These are phyloP conservation scores for Heritiera littoralis DNA, from an alignment of 345 rosid genomes.

Conservation along the genomic window DNA sequence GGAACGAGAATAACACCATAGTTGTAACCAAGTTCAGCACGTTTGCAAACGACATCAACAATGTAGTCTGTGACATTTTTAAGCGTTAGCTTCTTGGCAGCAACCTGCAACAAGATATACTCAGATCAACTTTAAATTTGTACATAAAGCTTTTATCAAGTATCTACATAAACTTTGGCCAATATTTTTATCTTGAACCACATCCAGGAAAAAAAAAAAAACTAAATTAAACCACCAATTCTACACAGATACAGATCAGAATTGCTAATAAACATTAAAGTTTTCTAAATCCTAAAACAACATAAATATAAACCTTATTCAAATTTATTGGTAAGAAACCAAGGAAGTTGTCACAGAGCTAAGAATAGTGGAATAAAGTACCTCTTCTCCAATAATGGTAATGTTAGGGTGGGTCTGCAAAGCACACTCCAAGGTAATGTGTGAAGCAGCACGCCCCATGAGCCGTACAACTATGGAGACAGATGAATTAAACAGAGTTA, in stretches of 20 bases:
- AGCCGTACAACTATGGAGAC: slow-evolving; percentile 79
- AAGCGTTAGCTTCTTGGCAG: slow-evolving; percentile 69
- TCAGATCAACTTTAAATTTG: not conserved
- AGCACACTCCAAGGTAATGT: slow-evolving; percentile 95
- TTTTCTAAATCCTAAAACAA: not conserved
- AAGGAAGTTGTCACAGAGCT: not conserved
- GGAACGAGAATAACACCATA: slow-evolving; percentile 95
- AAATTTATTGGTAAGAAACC: no score
- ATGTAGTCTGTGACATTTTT: slow-evolving; percentile 90
- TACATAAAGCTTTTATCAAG: not conserved
- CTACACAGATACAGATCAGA: not conserved
- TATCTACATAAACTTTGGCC: not conserved
- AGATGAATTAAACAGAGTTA: not conserved
- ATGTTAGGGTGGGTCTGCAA: slow-evolving; percentile 96
- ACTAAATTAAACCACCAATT: not conserved
- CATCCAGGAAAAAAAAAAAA: no score
- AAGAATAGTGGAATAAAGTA: slow-evolving; percentile 20
- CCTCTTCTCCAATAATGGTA: slow-evolving; percentile 95
- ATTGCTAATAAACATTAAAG: not conserved
- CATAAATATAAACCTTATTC: not conserved
- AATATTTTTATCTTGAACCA: no score
- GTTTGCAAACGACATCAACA: slow-evolving; percentile 77
- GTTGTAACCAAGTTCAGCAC: slow-evolving; percentile 68
- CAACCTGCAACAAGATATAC: slow-evolving; percentile 53
- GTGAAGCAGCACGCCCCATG: slow-evolving; percentile 99